A percentile compares a stretch with the other conserved stretches of the same genome.
phyloP scores from a whole-genome alignment of 345 rosid genomes.

The Melastoma malabathricum region DNA sequence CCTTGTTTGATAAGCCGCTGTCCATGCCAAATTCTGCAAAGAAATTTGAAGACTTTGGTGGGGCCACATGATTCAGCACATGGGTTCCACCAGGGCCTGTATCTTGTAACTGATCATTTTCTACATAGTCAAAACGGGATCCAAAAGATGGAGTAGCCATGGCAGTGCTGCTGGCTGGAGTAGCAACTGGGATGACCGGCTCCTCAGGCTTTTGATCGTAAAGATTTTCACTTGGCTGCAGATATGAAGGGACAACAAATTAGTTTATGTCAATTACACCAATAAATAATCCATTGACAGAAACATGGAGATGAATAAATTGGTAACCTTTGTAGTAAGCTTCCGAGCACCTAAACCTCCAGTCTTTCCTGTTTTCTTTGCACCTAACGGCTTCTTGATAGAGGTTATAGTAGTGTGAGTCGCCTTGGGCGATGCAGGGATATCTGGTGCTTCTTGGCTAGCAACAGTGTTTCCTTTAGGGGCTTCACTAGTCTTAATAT shows the following conservation, averaged over 20 bases:
- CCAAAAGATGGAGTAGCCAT: conserved; percentile 41
- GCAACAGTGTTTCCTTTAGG: conserved; percentile 33
- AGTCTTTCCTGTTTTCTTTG: conserved; percentile 56
- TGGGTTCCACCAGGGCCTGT: conserved; percentile 44
- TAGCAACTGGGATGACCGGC: conserved; percentile 34
- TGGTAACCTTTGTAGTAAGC: conserved; percentile 64
- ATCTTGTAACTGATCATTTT: conserved; percentile 44
- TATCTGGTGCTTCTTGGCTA: conserved; percentile 35
- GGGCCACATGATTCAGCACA: conserved; percentile 77
- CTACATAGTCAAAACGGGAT: conserved; percentile 94
- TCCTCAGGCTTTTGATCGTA: conserved; percentile 99
- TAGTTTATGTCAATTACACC: neutral
- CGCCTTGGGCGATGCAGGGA: conserved; percentile 37
- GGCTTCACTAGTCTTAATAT: conserved; percentile 31
- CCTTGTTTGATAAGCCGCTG: conserved; percentile 50
- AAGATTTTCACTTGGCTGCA: conserved; percentile 71
- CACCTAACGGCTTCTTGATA: conserved; percentile 79
- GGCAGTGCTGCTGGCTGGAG: conserved; percentile 34
- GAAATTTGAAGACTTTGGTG: conserved; percentile 84
- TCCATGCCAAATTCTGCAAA: conserved; percentile 88
- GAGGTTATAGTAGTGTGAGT: conserved; percentile 33
- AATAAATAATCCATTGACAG: no score
- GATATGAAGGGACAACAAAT: conserved; percentile 5
- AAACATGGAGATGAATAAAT: no score
- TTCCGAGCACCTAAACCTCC: conserved; percentile 92